Base-by-base conservation (phyloP, 202 grass and related monocot genomes). In the Schoenoplectus tabernaemontani region DNA sequence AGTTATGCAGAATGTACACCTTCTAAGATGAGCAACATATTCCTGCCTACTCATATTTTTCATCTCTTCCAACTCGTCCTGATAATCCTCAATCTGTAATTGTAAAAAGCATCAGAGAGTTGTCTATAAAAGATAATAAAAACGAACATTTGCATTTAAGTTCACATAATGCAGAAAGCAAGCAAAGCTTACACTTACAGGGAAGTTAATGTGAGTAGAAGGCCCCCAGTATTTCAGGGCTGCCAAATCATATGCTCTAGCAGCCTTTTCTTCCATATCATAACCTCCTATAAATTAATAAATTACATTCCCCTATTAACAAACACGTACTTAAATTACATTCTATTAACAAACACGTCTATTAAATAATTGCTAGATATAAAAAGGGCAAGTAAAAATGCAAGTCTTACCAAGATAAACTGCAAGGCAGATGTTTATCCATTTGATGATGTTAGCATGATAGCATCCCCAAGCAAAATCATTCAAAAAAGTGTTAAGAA, bases 191-290 rank as follows among this genome's bases (percentile, higher is more conserved):
- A 97, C 91, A 43, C 7, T 76, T 86, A 97, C 91, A 43, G 91
- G 91, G 82, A 97, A 97, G 89, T 97, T 97, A 85, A 97, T 92
- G 86, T 97, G 94, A 0, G 94, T 97, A 68, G 89, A 88, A 11
- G 91, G 83, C 34, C 94, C 94, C 94, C 94, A 97, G 68, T 97
- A 97, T 85, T 97, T 97, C 64, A 97, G 89, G 26, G 94, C 94
- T 54, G 94, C 94, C 91, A 92, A 44, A 87, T 97, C 94, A 59
- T 97, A 97, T 48, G 94, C 94, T 81, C 94, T 86, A n/a, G 94
- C 94, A 67, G 94, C 94, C 86, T 97, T 97, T 87, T 97, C 94
- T 84, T 97, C 94, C 89, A 92, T 93, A 82, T 97, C 94, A 69
- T 97, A 97, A 82, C 94, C 94, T 48, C 94, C 94, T 97, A 64